Evolutionary conservation across 2,329 filamentous ascomycete species (phyloP).

Genomic region (Simplicillium sp.): DNA sequence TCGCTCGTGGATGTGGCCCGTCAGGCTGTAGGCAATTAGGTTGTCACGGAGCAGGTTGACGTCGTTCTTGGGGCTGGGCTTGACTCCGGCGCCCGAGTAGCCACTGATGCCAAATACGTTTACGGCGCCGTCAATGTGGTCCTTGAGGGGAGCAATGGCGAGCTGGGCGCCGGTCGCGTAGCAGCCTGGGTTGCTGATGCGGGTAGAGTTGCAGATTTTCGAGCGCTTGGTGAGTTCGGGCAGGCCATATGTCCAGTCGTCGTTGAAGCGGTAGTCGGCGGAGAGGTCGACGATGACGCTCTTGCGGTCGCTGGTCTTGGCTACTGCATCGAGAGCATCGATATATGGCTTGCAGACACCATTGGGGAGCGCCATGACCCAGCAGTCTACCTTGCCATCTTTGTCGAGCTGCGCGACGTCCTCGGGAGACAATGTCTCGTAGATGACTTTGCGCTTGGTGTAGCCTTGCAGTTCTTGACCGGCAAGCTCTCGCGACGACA

Average conservation of each 20-base stretch:
- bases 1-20: constrained; percentile 88
- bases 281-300: constrained; percentile 87
- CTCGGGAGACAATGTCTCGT: constrained; percentile 82
- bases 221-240: constrained; percentile 74
- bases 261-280: constrained; percentile 91
- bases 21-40: constrained; percentile 69
- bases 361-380: constrained; percentile 96
- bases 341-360: constrained; percentile 91
- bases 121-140: constrained; percentile 66
- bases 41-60: constrained; percentile 75
- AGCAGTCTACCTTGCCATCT: constrained; percentile 80
- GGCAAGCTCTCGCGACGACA: constrained; percentile 85
- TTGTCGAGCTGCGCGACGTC: constrained; percentile 80
- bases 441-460: constrained; percentile 81
- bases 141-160: constrained; percentile 73
- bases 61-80: constrained; percentile 91
- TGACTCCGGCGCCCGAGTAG: constrained; percentile 91
- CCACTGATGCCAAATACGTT: constrained; percentile 86
- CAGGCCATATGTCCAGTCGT: constrained; percentile 79
- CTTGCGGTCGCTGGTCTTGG: constrained; percentile 40
- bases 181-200: constrained; percentile 89
- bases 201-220: constrained; percentile 66
- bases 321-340: constrained; percentile 70
- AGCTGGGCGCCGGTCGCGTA: constrained; percentile 91
- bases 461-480: constrained; percentile 86